These are phyloP conservation scores for Trypanosoma lewisi DNA, from an alignment of 208 protist species.

Conservation along the genomic window DNA sequence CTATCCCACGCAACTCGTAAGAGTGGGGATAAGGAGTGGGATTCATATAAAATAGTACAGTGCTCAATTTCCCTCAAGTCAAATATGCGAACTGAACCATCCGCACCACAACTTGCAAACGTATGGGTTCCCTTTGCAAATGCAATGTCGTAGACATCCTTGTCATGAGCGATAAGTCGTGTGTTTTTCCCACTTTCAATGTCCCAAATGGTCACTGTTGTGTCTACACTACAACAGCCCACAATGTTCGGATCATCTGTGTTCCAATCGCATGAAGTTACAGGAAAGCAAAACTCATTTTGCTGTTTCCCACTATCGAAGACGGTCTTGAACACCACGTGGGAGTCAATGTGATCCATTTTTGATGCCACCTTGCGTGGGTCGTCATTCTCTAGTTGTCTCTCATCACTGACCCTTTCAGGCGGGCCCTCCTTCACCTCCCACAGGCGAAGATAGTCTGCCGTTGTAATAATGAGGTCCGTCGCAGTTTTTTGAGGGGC, in stretches of 20 bases:
- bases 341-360: conserved; percentile 50
- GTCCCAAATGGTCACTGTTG: conserved; percentile 98
- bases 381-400: conserved; percentile 14
- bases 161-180: conserved; percentile 99
- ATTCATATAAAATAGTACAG: conserved; percentile 98
- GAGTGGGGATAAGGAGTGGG: conserved; percentile 84
- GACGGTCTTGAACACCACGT: conserved; percentile 89
- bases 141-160: conserved; percentile 99
- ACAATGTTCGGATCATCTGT: conserved; percentile 93
- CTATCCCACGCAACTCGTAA: conserved; percentile 97
- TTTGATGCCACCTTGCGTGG: conserved; percentile 12
- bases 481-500: conserved; percentile 66
- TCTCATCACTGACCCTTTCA: conserved; percentile 14
- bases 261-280: conserved; percentile 99
- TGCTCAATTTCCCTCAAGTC: conserved; percentile 97
- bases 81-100: conserved; percentile 98
- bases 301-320: conserved; percentile 81
- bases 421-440: conserved; percentile 64
- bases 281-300: conserved; percentile 97
- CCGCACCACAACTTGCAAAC: conserved; percentile 97
- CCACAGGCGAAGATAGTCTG: conserved; percentile 99
- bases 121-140: conserved; percentile 93
- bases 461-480: conserved; percentile 97
- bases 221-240: conserved; percentile 98
- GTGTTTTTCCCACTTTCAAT: conserved; percentile 90